Percentiles rank a stretch among this genome's conserved stretches.
Evolutionary conservation across 495 filamentous ascomycete species (phyloP).

Genomic region (Parathielavia appendiculata): DNA sequence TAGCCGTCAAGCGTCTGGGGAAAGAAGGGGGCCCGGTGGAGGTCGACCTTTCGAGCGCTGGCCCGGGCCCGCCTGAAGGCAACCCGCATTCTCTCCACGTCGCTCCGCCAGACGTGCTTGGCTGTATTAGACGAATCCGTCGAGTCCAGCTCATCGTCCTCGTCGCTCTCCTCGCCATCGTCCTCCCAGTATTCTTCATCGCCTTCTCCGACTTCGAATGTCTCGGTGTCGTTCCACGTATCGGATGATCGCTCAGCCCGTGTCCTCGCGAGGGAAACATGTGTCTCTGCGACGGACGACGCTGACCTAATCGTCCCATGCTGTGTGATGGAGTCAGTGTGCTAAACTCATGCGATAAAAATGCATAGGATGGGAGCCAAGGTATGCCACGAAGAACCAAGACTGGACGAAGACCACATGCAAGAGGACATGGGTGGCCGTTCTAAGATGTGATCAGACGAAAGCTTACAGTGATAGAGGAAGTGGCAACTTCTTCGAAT

Average conservation of each 20-base stretch:
- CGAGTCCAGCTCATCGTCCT: neutral
- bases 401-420: neutral
- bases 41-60: neutral
- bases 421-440: neutral
- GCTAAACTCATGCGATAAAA: neutral
- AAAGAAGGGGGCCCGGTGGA: conserved; percentile 12
- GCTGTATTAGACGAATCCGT: neutral
- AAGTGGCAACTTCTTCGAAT: neutral
- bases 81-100: neutral
- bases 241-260: neutral
- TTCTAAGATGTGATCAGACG: neutral
- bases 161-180: neutral
- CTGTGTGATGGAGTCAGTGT: neutral
- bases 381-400: neutral
- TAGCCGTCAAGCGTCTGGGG: conserved; percentile 2
- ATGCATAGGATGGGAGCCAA: neutral
- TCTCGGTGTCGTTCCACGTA: neutral
- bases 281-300: no score
- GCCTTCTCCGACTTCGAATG: neutral
- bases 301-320: no score
- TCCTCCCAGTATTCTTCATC: neutral
- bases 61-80: neutral
- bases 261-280: no score
- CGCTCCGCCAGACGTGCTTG: neutral
- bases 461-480: no score